A percentile compares a stretch with the other conserved stretches of the same genome.
These are phyloP conservation scores for Symbiodinium natans DNA, from an alignment of 73 alveolate species.

Conservation along the genomic window DNA sequence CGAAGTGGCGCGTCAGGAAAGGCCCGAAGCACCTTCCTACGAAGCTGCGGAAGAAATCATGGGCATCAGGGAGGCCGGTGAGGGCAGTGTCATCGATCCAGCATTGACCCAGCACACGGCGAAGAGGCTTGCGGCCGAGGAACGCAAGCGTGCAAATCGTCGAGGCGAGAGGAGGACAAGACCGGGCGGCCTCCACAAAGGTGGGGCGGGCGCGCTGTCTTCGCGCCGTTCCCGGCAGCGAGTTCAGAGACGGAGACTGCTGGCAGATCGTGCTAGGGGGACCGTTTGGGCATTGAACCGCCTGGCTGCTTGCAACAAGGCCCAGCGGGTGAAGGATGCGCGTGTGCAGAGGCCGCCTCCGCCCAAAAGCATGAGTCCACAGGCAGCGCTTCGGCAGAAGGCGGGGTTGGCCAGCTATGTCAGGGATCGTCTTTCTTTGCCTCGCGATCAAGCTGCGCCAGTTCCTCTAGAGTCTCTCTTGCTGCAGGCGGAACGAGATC, in stretches of 20 bases:
- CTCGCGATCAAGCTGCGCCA: neutral
- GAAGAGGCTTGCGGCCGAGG: neutral
- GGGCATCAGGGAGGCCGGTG: neutral
- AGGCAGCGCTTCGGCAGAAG: constrained; percentile 78
- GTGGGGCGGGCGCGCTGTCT: neutral
- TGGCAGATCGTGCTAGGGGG: neutral
- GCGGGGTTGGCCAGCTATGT: constrained; percentile 27
- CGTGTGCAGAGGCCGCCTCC: constrained; percentile 16
- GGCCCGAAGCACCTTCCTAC: neutral
- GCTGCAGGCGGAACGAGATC: neutral
- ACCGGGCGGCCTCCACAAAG: neutral
- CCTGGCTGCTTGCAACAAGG: neutral
- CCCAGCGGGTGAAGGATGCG: neutral
- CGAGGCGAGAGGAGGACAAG: neutral
- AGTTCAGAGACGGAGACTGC: neutral
- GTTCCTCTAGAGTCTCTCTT: neutral
- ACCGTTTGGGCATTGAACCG: neutral
- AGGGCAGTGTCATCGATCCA: neutral
- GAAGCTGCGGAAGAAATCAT: neutral
- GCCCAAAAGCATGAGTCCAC: neutral
- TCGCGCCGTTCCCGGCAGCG: constrained; percentile 10
- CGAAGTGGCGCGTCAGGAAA: neutral
- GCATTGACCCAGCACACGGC: neutral
- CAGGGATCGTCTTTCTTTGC: constrained; percentile 4
- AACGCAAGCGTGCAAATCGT: neutral